Evolutionary conservation across 176 grass and related monocot species (phyloP).

Genomic region (Aegilops bicornis): DNA sequence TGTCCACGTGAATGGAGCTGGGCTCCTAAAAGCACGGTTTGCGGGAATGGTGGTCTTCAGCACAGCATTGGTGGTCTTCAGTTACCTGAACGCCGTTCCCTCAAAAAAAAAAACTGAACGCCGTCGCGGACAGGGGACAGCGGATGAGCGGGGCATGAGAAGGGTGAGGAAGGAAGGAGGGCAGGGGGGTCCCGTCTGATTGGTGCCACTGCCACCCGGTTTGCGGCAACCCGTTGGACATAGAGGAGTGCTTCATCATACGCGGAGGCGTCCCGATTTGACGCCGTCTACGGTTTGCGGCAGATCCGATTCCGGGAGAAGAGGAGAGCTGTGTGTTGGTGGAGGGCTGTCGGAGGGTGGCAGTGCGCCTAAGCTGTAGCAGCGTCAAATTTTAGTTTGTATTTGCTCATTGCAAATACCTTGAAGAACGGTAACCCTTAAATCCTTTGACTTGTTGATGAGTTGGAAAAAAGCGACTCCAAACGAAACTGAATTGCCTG

Average conservation of each 20-base stretch:
- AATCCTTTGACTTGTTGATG: not conserved
- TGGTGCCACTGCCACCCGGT: no score
- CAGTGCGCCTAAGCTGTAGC: not conserved
- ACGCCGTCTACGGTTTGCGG: not conserved
- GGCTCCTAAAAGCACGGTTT: not conserved
- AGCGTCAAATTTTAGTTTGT: not conserved
- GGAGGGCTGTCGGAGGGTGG: not conserved
- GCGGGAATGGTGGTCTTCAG: no score
- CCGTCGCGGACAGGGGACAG: no score
- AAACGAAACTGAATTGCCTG: not conserved
- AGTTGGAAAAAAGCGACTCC: not conserved
- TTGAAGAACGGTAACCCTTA: no score
- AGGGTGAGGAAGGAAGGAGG: not conserved
- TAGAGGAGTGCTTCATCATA: no score
- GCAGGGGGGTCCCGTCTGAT: no score
- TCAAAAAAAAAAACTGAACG: no score
- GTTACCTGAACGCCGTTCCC: no score
- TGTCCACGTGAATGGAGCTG: not conserved
- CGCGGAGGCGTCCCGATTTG: not conserved
- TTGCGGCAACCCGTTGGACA: no score
- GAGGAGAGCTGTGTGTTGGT: not conserved
- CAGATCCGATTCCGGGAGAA: not conserved
- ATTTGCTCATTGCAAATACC: not conserved
- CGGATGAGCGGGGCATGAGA: not conserved
- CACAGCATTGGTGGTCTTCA: no score